Conservation (phyloP, 1,284 basidiomycete species). For the Fomitopsis pinicola region DNA sequence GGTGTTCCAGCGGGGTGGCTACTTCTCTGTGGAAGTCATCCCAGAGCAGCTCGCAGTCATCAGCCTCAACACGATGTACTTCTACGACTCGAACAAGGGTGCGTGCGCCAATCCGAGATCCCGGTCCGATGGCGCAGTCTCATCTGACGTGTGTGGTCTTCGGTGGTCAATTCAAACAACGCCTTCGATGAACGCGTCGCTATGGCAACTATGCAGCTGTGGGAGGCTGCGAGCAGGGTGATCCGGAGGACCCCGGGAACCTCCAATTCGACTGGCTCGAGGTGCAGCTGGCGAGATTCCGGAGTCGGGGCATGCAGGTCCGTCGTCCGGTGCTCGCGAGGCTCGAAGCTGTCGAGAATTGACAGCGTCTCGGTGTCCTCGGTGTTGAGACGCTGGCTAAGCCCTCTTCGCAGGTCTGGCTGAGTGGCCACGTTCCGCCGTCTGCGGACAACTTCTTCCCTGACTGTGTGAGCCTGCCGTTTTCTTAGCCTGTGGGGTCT, state of each 20-base stretch:
- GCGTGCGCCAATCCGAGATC: constrained; percentile 14
- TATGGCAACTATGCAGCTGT: constrained; percentile 38
- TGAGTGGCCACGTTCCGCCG: constrained; percentile 72
- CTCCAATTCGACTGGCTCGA: constrained; percentile 89
- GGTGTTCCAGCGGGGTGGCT: constrained; percentile 82
- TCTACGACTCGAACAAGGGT: constrained; percentile 91
- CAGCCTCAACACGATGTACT: constrained; percentile 90
- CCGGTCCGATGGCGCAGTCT: not conserved
- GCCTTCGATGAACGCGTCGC: constrained; percentile 6
- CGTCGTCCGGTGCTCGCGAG: constrained; percentile 22
- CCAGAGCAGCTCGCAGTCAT: constrained; percentile 76
- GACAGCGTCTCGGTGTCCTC: not conserved
- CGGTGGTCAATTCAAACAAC: constrained; percentile 6
- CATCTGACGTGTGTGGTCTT: constrained; percentile 1
- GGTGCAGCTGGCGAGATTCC: constrained; percentile 73
- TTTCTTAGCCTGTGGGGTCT: constrained; percentile 11
- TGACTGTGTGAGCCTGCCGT: constrained; percentile 64
- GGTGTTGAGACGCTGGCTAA: not conserved
- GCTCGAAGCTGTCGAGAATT: not conserved
- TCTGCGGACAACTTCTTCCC: constrained; percentile 80
- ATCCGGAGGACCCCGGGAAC: constrained; percentile 74
- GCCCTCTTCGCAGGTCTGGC: constrained; percentile 26
- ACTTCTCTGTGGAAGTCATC: constrained; percentile 82
- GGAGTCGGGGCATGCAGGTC: constrained; percentile 77
- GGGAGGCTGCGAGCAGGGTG: constrained; percentile 61